Base-by-base conservation (phyloP, 495 filamentous ascomycete species). In the Hypoxylon cercidicola region DNA sequence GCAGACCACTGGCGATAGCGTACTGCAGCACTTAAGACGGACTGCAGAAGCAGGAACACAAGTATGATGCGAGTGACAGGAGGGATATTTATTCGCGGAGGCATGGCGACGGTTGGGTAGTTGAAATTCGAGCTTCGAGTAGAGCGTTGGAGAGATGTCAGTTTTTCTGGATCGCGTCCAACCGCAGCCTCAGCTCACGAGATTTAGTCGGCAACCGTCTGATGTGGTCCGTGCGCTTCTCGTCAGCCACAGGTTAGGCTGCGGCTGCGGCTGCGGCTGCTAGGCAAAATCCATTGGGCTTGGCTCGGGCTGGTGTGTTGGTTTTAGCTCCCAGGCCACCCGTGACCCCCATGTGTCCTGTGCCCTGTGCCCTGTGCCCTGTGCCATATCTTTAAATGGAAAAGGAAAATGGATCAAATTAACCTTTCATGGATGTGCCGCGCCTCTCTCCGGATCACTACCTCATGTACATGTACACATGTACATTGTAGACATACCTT, bases 11-110 rank as follows among this genome's bases (percentile, higher is more conserved):
- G 81, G 70, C 85, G 82, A 72, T 89, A 89, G 72, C 92, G 85
- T 76, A 93, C 85, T 52, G 88, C 83, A 60, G 90, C 91, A 75
- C 92, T 93, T 64, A 96, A 83, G 56, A 93, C 75, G 41, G 95
- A 96, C 69, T 97, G 87, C 55, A 84, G 76, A 57, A 93, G 75
- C 54, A 94, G 84, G 40, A 84, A 82, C 73, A 88, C 82, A 63
- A 99, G 90, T 48, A 92, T 84, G 69, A 87, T 81, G 54, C 94
- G 90, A 37, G 95, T 97, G 51, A 96, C 85, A 3, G 95, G 94
- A 60, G 95, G 95, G 60, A 97, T 87, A 69, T 94, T 97, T 80
- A 98, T 85, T 82, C 93, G 87, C 48, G 93, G 82, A 69, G 90
- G 85, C 92, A 96, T 93, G 68, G 68, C 74, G 74, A 43, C 52